Evolutionary conservation across 2,329 filamentous ascomycete species (phyloP).

Genomic region (Pseudogymnoascus sp.): DNA sequence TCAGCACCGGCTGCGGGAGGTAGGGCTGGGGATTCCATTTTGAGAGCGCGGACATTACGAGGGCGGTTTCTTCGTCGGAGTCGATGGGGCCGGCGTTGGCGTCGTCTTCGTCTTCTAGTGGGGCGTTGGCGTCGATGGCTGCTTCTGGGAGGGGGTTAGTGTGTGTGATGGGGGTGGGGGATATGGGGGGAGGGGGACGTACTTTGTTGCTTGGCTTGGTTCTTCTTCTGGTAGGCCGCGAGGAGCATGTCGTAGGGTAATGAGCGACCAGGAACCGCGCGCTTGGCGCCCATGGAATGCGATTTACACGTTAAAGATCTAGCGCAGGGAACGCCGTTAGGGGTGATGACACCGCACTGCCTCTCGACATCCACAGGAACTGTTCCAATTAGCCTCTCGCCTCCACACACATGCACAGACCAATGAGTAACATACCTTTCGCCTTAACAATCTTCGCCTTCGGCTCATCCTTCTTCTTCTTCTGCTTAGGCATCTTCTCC

Average conservation of each 20-base stretch:
- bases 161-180: constrained; percentile 10
- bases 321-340: constrained; percentile 80
- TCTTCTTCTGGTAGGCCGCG: constrained; percentile 89
- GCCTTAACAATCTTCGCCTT: constrained; percentile 77
- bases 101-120: constrained; percentile 77
- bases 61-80: constrained; percentile 86
- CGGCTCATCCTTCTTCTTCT: constrained; percentile 92
- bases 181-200: constrained; percentile 31
- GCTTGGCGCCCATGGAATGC: constrained; percentile 90
- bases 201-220: constrained; percentile 97
- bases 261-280: constrained; percentile 76
- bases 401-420: neutral
- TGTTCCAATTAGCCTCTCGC: constrained; percentile 20
- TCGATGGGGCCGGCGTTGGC: constrained; percentile 74
- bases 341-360: constrained; percentile 80
- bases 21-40: constrained; percentile 73
- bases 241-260: constrained; percentile 89
- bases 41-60: constrained; percentile 73
- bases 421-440: constrained; percentile 49
- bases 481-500: constrained; percentile 77
- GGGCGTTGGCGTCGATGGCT: constrained; percentile 88
- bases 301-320: constrained; percentile 88
- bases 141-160: constrained; percentile 54
- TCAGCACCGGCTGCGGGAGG: constrained; percentile 54
- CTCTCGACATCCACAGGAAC: constrained; percentile 88